Evolutionary conservation across 441 rosid species (phyloP).

Genomic region (Biscutella auriculata): DNA sequence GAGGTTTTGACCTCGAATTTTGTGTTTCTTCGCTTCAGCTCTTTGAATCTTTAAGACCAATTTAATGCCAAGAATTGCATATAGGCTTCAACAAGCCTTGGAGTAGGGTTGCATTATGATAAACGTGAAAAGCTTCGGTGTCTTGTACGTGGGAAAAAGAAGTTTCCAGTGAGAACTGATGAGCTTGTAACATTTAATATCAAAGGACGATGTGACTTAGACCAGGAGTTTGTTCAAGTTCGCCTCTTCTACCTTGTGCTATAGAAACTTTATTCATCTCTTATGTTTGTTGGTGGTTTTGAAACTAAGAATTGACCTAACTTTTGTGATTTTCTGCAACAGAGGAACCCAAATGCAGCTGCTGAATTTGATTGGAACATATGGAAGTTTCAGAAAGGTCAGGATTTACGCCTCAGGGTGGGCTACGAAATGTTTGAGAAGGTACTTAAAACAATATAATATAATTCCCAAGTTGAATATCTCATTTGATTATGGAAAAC

Average conservation of each 20-base stretch:
- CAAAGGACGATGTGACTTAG: conserved; percentile 65
- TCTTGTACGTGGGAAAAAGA: conserved; percentile 52
- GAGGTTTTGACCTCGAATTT: conserved; percentile 31
- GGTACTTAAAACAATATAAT: conserved; percentile 42
- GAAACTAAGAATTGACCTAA: not conserved
- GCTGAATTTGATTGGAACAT: conserved; percentile 69
- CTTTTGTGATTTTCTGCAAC: conserved; percentile 1
- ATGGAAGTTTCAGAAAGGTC: conserved; percentile 65
- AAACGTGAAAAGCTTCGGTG: conserved; percentile 57
- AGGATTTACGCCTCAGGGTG: conserved; percentile 68
- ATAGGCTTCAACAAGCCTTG: conserved; percentile 53
- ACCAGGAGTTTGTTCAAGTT: conserved; percentile 63
- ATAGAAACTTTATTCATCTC: no score
- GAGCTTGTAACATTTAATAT: conserved; percentile 45
- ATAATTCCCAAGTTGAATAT: no score
- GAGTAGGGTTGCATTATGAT: conserved; percentile 55
- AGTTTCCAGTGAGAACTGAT: conserved; percentile 48
- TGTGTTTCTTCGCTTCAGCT: not conserved
- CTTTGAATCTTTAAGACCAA: not conserved
- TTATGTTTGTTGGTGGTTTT: not conserved
- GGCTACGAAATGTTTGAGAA: conserved; percentile 68
- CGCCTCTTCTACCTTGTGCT: no score
- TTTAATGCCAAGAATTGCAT: not conserved
- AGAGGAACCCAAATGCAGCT: conserved; percentile 73
- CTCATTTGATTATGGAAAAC: no score